Evolutionary conservation across 2,329 filamentous ascomycete species (phyloP), one percentile per base, ranked within the genome.

Genomic region (Cordyceps pruinosa): DNA sequence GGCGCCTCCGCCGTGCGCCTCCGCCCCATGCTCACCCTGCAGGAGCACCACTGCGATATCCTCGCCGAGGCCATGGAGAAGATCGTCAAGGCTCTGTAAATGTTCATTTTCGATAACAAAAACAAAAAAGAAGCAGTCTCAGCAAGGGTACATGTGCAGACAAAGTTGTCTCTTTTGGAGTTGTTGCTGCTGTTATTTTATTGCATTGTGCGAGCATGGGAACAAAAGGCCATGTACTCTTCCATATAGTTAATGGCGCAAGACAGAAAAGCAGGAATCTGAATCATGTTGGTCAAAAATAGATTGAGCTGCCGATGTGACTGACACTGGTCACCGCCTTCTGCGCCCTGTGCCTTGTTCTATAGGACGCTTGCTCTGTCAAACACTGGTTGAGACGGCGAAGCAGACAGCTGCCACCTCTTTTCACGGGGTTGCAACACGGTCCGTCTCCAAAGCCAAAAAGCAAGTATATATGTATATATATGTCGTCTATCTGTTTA

Each of bases 21-120:
- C 69, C 78, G 91, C 66, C 92, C 91, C 44, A 96, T 96, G 92
- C 75, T 97, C 65, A 86, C 92, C 67, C 94, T 97, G 79, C 88
- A 96, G 83, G 83, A 90, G 80, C 84, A 88, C 70, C 93, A 97
- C 73, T 92, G 88, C 23, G 89, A 96, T 74, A 85, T 96, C 59
- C 76, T 97, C 65, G 72, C 96, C 49, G 90, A 89, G 65, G 81
- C 80, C 25, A 69, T 95, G 63, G 90, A 95, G 78, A 90, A 88
- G 78, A 77, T 91, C 63, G 80, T 85, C 63, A 82, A 74, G 62
- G 72, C 73, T 47, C 64, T 69, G 58, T 70, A 59, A 58, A 35
- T 21, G n/a, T n/a, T n/a, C n/a, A n/a, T n/a, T n/a, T n/a, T n/a
- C n/a, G n/a, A n/a, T n/a, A n/a, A 44, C 34, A 19, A 52, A 34